These are phyloP conservation scores for Suillus plorans DNA, from an alignment of 768 basidiomycete genomes.

Conservation along the genomic window DNA sequence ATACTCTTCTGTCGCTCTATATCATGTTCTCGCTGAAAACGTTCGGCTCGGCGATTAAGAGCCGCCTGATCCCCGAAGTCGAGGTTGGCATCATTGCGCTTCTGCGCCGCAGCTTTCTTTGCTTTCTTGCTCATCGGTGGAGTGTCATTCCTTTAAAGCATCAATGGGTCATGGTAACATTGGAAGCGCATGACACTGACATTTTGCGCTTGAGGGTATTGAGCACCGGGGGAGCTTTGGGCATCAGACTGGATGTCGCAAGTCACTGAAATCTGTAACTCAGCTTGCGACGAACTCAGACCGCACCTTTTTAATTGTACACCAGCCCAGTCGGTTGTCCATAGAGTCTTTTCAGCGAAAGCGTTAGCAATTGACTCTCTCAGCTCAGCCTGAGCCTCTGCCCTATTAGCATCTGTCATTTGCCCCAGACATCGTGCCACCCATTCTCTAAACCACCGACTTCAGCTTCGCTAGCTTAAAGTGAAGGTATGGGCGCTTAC, in stretches of 20 bases:
- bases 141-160: conserved; percentile 36
- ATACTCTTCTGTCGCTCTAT: conserved; percentile 68
- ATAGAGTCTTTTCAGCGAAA: conserved; percentile 78
- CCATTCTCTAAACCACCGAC: conserved; percentile 70
- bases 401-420: conserved; percentile 85
- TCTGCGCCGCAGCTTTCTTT: conserved; percentile 54
- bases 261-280: conserved; percentile 22
- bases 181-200: conserved; percentile 38
- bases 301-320: conserved; percentile 82
- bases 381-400: conserved; percentile 89
- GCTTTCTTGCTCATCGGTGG: conserved; percentile 54
- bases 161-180: conserved; percentile 12
- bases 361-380: conserved; percentile 96
- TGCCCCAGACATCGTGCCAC: conserved; percentile 91
- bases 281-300: conserved; percentile 2
- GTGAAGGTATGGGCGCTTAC: conserved; percentile 37
- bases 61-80: conserved; percentile 69
- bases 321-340: conserved; percentile 93
- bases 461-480: conserved; percentile 12
- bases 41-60: conserved; percentile 74
- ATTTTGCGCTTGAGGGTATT: conserved; percentile 68
- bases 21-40: conserved; percentile 90
- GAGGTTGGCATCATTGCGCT: conserved; percentile 34
- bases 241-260: conserved; percentile 46
- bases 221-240: conserved; percentile 54